Percentiles rank a stretch among this genome's conserved stretches.
These are phyloP conservation scores for Cadophora sp. DNA, from an alignment of 2,329 filamentous ascomycete genomes.

Conservation along the genomic window DNA sequence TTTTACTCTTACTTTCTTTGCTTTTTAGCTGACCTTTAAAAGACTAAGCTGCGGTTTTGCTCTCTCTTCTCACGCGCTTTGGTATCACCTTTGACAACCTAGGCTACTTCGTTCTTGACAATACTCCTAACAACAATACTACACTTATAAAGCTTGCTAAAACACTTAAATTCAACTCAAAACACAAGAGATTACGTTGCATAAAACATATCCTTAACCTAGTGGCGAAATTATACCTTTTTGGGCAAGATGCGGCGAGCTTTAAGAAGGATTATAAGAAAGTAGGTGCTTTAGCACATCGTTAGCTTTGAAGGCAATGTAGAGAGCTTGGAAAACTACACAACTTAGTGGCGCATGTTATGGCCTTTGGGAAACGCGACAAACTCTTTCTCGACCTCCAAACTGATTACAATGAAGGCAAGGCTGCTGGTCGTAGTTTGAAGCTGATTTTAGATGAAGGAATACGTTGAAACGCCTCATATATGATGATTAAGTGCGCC, in stretches of 20 bases:
- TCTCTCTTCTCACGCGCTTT: background rate
- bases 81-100: background rate
- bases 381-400: constrained; percentile 1
- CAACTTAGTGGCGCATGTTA: constrained; percentile 14
- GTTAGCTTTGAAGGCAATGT: constrained; percentile 5
- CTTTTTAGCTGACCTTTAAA: background rate
- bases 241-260: constrained; percentile 8
- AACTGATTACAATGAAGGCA: background rate
- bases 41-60: background rate
- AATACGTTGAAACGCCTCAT: no score
- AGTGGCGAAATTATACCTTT: background rate
- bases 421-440: background rate
- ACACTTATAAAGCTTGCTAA: constrained; percentile 7
- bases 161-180: background rate
- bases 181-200: constrained; percentile 8
- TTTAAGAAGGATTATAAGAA: background rate
- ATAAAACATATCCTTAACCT: constrained; percentile 16
- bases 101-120: constrained; percentile 10
- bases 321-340: constrained; percentile 11
- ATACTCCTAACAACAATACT: constrained; percentile 11
- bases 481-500: no score
- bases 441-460: background rate
- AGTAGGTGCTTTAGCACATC: background rate
- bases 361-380: constrained; percentile 4
- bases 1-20: background rate